phyloP scores from a whole-genome alignment of 768 basidiomycete species.

The Tricholoma sp. region DNA sequence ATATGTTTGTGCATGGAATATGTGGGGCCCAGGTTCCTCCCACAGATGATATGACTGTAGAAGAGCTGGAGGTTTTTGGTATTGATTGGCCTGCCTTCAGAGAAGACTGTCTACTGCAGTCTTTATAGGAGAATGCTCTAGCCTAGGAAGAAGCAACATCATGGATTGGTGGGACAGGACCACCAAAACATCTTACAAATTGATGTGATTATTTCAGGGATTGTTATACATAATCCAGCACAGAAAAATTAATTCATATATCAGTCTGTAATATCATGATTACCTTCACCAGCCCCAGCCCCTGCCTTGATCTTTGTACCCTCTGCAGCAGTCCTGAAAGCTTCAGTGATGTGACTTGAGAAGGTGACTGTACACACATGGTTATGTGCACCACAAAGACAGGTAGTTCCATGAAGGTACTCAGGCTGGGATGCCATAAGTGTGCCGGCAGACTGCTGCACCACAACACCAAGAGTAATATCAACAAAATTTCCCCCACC shows the following conservation, averaged over 20 bases:
- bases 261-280: neutral
- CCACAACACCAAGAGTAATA: neutral
- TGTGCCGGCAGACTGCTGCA: neutral
- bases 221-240: too few relatives aligned
- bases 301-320: neutral
- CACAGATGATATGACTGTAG: slow-evolving; percentile 4
- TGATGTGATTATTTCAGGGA: too few relatives aligned
- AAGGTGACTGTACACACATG: neutral
- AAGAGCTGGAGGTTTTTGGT: slow-evolving; percentile 20
- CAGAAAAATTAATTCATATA: too few relatives aligned
- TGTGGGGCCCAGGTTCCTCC: slow-evolving; percentile 1
- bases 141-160: neutral
- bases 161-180: neutral
- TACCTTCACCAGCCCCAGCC: neutral
- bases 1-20: slow-evolving; percentile 21
- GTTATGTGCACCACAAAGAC: slow-evolving; percentile 1
- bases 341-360: too few relatives aligned
- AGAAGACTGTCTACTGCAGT: slow-evolving; percentile 5
- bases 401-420: slow-evolving; percentile 1
- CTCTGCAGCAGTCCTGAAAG: neutral
- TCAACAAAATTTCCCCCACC: slow-evolving; percentile 2
- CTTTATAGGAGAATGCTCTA: neutral
- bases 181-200: neutral
- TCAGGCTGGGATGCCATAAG: slow-evolving; percentile 4
- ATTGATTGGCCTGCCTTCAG: slow-evolving; percentile 24